Percentiles rank a stretch among this genome's conserved stretches.
Evolutionary conservation across 768 basidiomycete genomes (phyloP).

Genomic region (Naganishia vaughanmartiniae): DNA sequence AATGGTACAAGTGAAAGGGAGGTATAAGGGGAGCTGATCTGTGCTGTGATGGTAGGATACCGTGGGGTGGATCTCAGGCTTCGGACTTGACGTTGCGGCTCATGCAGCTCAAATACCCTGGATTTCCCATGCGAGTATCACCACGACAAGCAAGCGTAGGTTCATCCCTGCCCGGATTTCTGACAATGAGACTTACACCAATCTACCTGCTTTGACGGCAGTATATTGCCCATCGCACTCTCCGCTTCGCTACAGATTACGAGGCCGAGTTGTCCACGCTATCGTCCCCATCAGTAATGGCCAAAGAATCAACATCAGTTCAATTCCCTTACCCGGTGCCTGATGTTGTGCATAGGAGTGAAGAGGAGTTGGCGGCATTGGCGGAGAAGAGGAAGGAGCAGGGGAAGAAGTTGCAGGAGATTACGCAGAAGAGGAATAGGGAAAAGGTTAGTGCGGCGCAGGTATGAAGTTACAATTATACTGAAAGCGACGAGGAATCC

Average conservation of each 20-base stretch:
- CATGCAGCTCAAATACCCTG: constrained; percentile 91
- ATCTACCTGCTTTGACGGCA: constrained; percentile 45
- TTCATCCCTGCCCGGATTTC: constrained; percentile 23
- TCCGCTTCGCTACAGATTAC: constrained; percentile 79
- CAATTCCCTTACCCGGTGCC: constrained; percentile 77
- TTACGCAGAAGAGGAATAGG: constrained; percentile 75
- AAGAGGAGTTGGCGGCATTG: constrained; percentile 77
- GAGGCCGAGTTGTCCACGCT: constrained; percentile 64
- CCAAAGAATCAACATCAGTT: constrained; percentile 66
- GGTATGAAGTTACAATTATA: background rate
- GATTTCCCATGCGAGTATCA: constrained; percentile 81
- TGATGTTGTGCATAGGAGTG: constrained; percentile 75
- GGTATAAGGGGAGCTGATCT: background rate
- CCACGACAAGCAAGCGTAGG: constrained; percentile 71
- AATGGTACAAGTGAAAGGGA: too few relatives aligned
- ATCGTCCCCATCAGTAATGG: constrained; percentile 65
- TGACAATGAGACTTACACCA: background rate
- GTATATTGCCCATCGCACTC: constrained; percentile 90
- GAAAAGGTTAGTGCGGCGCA: constrained; percentile 66
- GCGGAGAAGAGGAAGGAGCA: constrained; percentile 81
- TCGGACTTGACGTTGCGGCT: constrained; percentile 89
- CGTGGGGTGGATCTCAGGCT: constrained; percentile 87
- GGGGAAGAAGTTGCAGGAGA: constrained; percentile 82
- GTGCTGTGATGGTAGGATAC: constrained; percentile 61
- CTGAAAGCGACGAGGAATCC: background rate